Evolutionary conservation across 768 basidiomycete species (phyloP), one percentile per base, ranked within the genome.

Genomic region (Calocybe gangraenosa): DNA sequence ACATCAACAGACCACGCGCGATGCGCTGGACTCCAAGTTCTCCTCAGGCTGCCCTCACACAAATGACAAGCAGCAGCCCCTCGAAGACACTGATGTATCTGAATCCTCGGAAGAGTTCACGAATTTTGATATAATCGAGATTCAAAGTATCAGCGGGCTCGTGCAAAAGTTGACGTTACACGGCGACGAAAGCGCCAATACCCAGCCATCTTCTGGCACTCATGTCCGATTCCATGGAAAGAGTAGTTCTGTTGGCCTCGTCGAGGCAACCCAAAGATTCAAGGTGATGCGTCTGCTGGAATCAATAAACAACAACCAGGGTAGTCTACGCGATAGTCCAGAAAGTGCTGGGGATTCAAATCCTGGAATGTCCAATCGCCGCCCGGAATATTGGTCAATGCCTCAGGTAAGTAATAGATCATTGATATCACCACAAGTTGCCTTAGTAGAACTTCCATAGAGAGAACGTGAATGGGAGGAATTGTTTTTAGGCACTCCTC

Each of bases 391-490:
- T 50, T 86, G 83, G 83, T 56, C 58, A n/a, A 68, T 76, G 35
- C 76, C 76, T n/a, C 55, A 65, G 23, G 83, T 83, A 55, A 50
- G 78, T 64, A 11, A 15, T 13, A n/a, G 41, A 13, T 7, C 4
- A 25, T 9, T 6, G 8, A n/a, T 17, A 1, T 23, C 17, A n/a
- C 14, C 19, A 15, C 40, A 11, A 11, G 11, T 28, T 28, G 5
- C 25, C 25, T 28, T 5, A 28, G 6, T 17, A 20, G 21, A 34
- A 30, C n/a, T 22, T 20, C 38, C 47, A 21, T 48, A 84, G 81
- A 84, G 82, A 79, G 84, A 85, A 58, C 56, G 71, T 32, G 60
- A 59, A 20, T 81, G 72, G 56, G 81, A 82, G 60, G 71, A 74
- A 15, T 62, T 65, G 40, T 64, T 64, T 51, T 51, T 58, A 34